phyloP scores from a whole-genome alignment of 2,329 filamentous ascomycete genomes.

The Arthrinium phaeospermum region DNA sequence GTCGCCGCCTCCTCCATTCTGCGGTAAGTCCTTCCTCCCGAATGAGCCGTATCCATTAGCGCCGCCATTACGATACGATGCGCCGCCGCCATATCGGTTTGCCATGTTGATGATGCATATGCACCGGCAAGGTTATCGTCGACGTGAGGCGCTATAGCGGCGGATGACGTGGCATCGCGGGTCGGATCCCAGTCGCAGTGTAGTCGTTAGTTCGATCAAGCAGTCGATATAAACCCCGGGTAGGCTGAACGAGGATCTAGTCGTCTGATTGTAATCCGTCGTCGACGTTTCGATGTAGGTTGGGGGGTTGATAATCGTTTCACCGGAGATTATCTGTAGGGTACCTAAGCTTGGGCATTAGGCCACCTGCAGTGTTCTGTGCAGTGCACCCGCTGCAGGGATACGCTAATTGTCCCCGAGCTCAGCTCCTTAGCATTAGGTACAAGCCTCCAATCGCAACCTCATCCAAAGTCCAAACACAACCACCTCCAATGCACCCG shows the following conservation, averaged over 20 bases:
- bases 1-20: slow-evolving; percentile 35
- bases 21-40: slow-evolving; percentile 11
- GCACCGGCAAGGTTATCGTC: slow-evolving; percentile 14
- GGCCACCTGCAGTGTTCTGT: slow-evolving; percentile 1
- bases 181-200: slow-evolving; percentile 10
- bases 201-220: background rate
- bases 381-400: background rate
- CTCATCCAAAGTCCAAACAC: background rate
- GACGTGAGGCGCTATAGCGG: slow-evolving; percentile 16
- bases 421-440: background rate
- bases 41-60: slow-evolving; percentile 52
- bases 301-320: slow-evolving; percentile 4
- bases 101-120: slow-evolving; percentile 20
- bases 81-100: slow-evolving; percentile 22
- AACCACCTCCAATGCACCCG: background rate
- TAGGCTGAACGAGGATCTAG: background rate
- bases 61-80: slow-evolving; percentile 51
- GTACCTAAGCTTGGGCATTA: slow-evolving; percentile 15
- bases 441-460: background rate
- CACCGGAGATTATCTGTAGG: background rate
- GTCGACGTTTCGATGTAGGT: background rate
- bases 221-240: background rate
- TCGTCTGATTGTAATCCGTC: background rate
- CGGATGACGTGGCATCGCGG: slow-evolving; percentile 19
- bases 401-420: background rate